Evolutionary conservation across 2,329 filamentous ascomycete species (phyloP).

Genomic region (Fusarium equiseti): DNA sequence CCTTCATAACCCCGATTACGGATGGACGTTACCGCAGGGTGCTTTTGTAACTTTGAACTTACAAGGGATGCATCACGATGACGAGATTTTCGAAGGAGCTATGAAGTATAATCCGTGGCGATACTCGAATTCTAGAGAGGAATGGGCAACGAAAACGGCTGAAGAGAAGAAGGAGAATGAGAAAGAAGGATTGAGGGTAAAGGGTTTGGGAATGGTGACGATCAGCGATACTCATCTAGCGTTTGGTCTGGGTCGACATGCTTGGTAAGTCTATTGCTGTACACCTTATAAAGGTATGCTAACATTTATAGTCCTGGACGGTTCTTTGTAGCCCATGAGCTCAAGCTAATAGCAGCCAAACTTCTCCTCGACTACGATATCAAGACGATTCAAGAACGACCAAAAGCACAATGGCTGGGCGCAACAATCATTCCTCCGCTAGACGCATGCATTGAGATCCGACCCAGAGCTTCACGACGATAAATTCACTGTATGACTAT

Average conservation of each 20-base stretch:
- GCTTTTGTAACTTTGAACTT: constrained; percentile 59
- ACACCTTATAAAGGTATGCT: not conserved
- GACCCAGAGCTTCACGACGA: constrained; percentile 20
- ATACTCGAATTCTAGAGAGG: constrained; percentile 59
- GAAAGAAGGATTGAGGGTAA: constrained; percentile 52
- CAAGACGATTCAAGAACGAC: constrained; percentile 55
- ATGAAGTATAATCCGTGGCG: constrained; percentile 62
- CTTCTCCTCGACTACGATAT: constrained; percentile 66
- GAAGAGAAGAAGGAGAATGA: constrained; percentile 49
- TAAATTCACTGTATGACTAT: not conserved
- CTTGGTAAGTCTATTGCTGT: constrained; percentile 50
- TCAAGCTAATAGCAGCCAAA: constrained; percentile 66
- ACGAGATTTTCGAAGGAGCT: constrained; percentile 57
- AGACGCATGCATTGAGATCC: constrained; percentile 47
- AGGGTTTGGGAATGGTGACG: constrained; percentile 62
- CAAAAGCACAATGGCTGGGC: constrained; percentile 59
- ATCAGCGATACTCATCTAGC: constrained; percentile 64
- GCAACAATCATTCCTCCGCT: constrained; percentile 54
- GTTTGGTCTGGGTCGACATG: constrained; percentile 70
- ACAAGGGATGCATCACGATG: constrained; percentile 61
- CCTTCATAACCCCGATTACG: constrained; percentile 53
- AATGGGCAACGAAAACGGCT: constrained; percentile 48
- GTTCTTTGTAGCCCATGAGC: constrained; percentile 67
- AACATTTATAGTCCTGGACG: constrained; percentile 58
- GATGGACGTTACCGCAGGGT: constrained; percentile 56